Conservation (phyloP, 2,329 filamentous ascomycete genomes). For the Nemania abortiva region DNA sequence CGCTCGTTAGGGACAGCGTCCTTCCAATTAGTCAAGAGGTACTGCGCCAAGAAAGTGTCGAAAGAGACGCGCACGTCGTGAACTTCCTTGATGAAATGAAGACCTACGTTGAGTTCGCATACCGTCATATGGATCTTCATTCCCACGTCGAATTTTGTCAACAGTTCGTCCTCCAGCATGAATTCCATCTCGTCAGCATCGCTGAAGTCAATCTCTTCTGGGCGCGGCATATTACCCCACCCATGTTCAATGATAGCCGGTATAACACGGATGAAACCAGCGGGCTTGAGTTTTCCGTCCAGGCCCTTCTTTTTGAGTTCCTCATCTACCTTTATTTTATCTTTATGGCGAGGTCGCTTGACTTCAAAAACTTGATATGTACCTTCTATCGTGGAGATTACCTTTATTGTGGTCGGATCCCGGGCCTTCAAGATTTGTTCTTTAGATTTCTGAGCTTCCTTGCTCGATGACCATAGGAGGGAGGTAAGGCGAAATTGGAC, state of each 20-base stretch:
- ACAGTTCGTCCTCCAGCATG: conserved; percentile 73
- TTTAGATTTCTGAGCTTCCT: conserved; percentile 47
- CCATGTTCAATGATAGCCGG: conserved; percentile 62
- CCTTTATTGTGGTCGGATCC: conserved; percentile 52
- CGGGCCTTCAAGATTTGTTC: conserved; percentile 32
- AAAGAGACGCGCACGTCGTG: conserved; percentile 69
- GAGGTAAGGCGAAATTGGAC: conserved; percentile 61
- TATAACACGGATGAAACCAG: conserved; percentile 61
- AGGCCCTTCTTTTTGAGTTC: conserved; percentile 36
- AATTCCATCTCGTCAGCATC: conserved; percentile 58
- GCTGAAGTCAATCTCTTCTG: conserved; percentile 49
- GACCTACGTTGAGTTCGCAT: conserved; percentile 68
- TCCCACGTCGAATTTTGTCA: conserved; percentile 69
- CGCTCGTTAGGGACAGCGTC: conserved; percentile 62
- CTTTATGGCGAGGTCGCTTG: conserved; percentile 49
- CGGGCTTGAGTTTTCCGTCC: conserved; percentile 52
- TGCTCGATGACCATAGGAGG: conserved; percentile 45
- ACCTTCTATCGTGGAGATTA: conserved; percentile 62
- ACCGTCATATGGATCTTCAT: conserved; percentile 71
- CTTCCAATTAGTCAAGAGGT: conserved; percentile 76
- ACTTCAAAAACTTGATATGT: conserved; percentile 72
- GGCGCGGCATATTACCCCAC: conserved; percentile 57
- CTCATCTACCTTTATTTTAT: conserved; percentile 37
- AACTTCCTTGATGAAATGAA: conserved; percentile 72
- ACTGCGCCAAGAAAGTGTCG: conserved; percentile 74